Percentiles rank a stretch among this genome's conserved stretches.
phyloP scores from a whole-genome alignment of 2,329 filamentous ascomycete genomes.

The Fusarium verrucosum region DNA sequence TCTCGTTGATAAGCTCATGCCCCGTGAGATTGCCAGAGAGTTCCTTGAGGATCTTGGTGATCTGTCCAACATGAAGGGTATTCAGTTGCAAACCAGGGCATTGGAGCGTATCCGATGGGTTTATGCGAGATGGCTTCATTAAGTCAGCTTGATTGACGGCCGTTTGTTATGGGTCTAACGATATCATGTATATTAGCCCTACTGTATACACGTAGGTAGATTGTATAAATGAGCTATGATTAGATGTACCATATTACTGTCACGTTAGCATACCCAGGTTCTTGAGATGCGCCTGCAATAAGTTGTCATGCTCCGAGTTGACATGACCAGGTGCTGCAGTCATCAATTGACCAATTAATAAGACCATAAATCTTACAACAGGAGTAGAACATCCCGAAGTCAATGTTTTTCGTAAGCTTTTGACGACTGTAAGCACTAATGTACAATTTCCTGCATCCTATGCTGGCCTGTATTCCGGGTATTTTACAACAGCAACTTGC shows the following conservation, averaged over 20 bases:
- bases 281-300: too few species aligned
- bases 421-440: neutral
- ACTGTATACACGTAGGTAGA: constrained; percentile 24
- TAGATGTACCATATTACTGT: constrained; percentile 8
- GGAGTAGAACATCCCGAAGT: too few species aligned
- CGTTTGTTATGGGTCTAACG: neutral
- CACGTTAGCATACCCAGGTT: neutral
- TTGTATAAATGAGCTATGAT: constrained; percentile 28
- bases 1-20: constrained; percentile 69
- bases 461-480: neutral
- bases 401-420: too few species aligned
- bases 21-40: constrained; percentile 78
- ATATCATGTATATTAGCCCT: constrained; percentile 29
- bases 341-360: too few species aligned
- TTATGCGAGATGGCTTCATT: constrained; percentile 76
- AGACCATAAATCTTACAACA: too few species aligned
- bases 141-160: constrained; percentile 4
- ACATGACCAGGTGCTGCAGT: neutral
- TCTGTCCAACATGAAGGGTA: constrained; percentile 81
- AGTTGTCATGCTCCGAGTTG: neutral
- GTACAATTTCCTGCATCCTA: neutral
- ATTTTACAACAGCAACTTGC: neutral
- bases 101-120: constrained; percentile 89
- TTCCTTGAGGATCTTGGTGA: constrained; percentile 91
- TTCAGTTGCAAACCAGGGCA: constrained; percentile 80